Evolutionary conservation across 371 early-diverging fungal species (phyloP), one percentile per base, ranked within the genome.

Genomic region (Mucor mucedo): DNA sequence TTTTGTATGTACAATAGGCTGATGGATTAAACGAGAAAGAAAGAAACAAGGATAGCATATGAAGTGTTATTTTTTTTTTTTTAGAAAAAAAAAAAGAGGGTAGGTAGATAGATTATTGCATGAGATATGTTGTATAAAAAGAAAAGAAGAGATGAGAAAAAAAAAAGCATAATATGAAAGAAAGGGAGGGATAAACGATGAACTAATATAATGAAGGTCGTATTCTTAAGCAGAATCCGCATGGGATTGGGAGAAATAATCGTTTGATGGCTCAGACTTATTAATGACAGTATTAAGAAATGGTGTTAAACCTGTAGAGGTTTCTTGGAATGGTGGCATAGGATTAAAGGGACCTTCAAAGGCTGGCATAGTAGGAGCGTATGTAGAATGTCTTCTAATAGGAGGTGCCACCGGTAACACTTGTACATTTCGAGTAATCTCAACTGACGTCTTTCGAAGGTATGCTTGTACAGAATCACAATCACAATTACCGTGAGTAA

Each of bases 401-500:
- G 38, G 48, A 21, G 21, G 21, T 21, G 21, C 21, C 16, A 27
- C 5, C 5, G n/a, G 48, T 27, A 47, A 27, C 8, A 35, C 35
- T 6, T 35, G 35, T 35, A 8, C 35, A 53, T 58, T 67, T 14
- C 40, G 53, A 32, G 68, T 63, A 30, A 68, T 68, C 38, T 70
- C 66, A 7, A 56, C 62, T 32, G 70, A 70, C 44, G 66, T 59
- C 40, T 62, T 62, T 30, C 70, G 70, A 52, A 70, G 63, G 38
- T 70, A 70, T 10, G 70, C 56, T 63, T 70, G 70, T 32, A 87
- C 79, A 8, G 79, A 76, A 7, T 76, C 68, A 65, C 88, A 87
- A 56, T 75, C 69, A 62, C 89, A 88, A 58, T 77, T 80, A 32
- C 79, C 76, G 44, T 88, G 90, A 0, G 84, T 72, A 42, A 92